Evolutionary conservation across 1,139 yeast species (phyloP), one percentile per base, ranked within the genome.

Genomic region (Kodamaea sp.): DNA sequence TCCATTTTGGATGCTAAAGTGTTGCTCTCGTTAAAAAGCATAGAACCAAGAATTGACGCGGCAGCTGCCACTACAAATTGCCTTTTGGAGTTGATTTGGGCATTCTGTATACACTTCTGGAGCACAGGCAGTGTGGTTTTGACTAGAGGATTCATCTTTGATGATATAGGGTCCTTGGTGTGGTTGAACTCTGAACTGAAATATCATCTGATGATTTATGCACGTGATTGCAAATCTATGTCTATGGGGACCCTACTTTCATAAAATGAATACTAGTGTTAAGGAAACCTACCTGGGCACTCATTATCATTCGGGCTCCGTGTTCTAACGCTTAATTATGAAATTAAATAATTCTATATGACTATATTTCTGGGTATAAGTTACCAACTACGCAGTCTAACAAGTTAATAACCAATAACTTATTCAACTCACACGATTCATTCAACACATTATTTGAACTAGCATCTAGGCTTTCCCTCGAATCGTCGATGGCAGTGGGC

Each of bases 1-100:
- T 72, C 83, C 78, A 80, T 76, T 42, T 75, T 57, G 41, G 77
- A 66, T 1, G 88, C 88, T 29, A 80, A 53, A 15, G 65, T 51
- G 26, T 78, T 76, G 37, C 71, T 70, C 35, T 66, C 74, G 29
- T 67, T 77, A 50, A 74, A 68, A 5, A 74, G 34, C 23, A 54
- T 22, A 4, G 53, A 44, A 4, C 53, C 51, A 19, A 51, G 20
- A 5, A 44, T 43, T 2, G 58, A 38, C 11, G 50, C 45, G 4
- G 53, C 39, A 1, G 53, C 44, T 16, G 51, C 38, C 11, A 51
- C 18, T 13, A 54, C 40, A 26, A 54, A 44, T 7, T 27, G 8
- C 20, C 41, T 19, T 19, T 26, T 30, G 22, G 29, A 9, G 6
- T 7, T 18, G 9, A 18, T 18, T 9, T 7, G 21, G 21, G 8